A percentile compares a stretch with the other conserved stretches of the same genome.
Evolutionary conservation across 345 rosid species (phyloP).

Genomic region (Durio zibethinus): DNA sequence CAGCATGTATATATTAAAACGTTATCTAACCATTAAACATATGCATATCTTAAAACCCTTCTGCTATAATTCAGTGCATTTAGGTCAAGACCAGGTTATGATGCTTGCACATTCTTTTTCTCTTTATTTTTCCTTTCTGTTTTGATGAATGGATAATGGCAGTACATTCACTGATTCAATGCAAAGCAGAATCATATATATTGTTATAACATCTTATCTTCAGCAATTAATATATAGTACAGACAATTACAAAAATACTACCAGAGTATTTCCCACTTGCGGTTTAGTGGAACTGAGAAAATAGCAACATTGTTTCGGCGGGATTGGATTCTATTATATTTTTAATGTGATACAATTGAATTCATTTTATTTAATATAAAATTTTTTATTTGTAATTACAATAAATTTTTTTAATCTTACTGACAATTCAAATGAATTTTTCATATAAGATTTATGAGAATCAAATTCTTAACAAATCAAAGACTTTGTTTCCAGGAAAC

Average conservation of each 20-base stretch:
- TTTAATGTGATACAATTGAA: too few species aligned
- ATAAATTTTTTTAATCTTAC: too few species aligned
- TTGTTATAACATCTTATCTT: constrained; percentile 3
- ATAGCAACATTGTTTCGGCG: too few species aligned
- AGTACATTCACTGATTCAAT: constrained; percentile 14
- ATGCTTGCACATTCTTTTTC: constrained; percentile 1
- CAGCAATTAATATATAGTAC: constrained; percentile 7
- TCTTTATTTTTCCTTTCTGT: too few species aligned
- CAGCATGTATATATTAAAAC: too few species aligned
- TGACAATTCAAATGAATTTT: too few species aligned
- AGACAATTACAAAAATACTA: neutral
- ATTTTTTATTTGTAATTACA: too few species aligned
- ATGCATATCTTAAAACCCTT: neutral
- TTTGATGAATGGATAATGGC: neutral
- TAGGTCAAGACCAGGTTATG: neutral
- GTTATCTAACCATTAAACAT: too few species aligned
- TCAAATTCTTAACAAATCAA: neutral
- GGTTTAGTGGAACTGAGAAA: too few species aligned
- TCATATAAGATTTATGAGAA: neutral
- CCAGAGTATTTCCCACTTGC: constrained; percentile 1
- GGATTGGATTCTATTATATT: too few species aligned
- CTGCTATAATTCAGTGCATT: neutral
- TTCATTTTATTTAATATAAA: too few species aligned
- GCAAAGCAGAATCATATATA: neutral
- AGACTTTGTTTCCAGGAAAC: constrained; percentile 34